Evolutionary conservation across 2,329 filamentous ascomycete genomes (phyloP).

Genomic region (Fusarium sp.): DNA sequence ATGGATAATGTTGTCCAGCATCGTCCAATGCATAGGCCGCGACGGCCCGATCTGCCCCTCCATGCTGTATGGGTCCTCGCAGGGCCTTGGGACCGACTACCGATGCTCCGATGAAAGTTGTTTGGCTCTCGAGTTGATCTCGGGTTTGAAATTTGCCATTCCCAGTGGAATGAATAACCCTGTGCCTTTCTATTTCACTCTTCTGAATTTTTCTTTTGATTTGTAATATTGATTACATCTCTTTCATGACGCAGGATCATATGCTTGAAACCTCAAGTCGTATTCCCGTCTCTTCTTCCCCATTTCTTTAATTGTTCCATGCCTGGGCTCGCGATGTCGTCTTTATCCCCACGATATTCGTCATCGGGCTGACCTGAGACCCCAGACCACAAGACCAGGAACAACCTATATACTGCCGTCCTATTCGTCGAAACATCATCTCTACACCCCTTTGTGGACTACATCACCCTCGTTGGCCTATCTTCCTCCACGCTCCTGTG

Average conservation of each 20-base stretch:
- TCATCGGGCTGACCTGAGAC: slow-evolving; percentile 35
- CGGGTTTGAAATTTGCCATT: slow-evolving; percentile 3
- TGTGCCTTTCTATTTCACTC: background rate
- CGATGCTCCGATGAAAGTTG: slow-evolving; percentile 17
- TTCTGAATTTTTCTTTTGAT: background rate
- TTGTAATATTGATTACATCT: background rate
- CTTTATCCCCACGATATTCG: slow-evolving; percentile 44
- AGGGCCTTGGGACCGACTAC: slow-evolving; percentile 25
- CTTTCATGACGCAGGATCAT: background rate
- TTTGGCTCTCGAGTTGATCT: background rate
- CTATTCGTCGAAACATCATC: slow-evolving; percentile 30
- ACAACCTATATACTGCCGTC: background rate
- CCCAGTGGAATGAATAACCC: slow-evolving; percentile 19
- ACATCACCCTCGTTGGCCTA: slow-evolving; percentile 11
- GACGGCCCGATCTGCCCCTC: slow-evolving; percentile 27
- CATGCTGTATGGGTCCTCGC: slow-evolving; percentile 5
- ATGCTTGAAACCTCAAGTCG: background rate
- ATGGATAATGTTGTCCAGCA: slow-evolving; percentile 17
- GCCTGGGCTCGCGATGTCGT: slow-evolving; percentile 30
- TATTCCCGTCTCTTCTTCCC: background rate
- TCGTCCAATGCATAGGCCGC: slow-evolving; percentile 9
- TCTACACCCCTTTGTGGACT: slow-evolving; percentile 10
- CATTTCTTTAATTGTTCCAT: slow-evolving; percentile 8
- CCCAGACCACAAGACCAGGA: slow-evolving; percentile 30
- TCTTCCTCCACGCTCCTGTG: slow-evolving; percentile 25